phyloP scores from a whole-genome alignment of 2,329 filamentous ascomycete species.

The Calonectria pteridis region DNA sequence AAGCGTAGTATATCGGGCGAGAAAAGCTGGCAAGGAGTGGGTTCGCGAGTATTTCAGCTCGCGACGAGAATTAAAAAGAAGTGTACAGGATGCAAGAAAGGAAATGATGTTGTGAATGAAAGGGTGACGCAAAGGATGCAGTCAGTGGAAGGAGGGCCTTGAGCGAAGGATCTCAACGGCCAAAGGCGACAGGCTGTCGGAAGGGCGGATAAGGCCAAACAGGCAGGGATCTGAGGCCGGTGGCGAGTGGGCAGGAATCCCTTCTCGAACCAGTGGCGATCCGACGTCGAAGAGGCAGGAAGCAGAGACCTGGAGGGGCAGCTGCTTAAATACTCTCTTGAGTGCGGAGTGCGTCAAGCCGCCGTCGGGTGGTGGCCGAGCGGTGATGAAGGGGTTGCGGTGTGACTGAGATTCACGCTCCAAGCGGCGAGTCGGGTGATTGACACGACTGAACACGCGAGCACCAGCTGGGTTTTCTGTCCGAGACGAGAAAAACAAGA shows the following conservation, averaged over 20 bases:
- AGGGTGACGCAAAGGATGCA: constrained; percentile 33
- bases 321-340: constrained; percentile 20
- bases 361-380: constrained; percentile 33
- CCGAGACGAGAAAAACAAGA: constrained; percentile 35
- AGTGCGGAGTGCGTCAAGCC: constrained; percentile 16
- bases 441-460: constrained; percentile 39
- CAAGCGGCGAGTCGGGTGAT: constrained; percentile 38
- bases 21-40: constrained; percentile 33
- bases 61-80: constrained; percentile 40
- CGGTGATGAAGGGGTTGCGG: constrained; percentile 27
- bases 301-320: constrained; percentile 29
- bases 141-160: constrained; percentile 35
- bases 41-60: constrained; percentile 31
- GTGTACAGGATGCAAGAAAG: constrained; percentile 34
- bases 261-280: constrained; percentile 17
- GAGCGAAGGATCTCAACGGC: not conserved
- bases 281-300: constrained; percentile 25
- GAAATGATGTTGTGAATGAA: constrained; percentile 41
- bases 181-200: constrained; percentile 19
- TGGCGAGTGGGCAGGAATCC: constrained; percentile 20
- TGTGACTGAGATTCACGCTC: constrained; percentile 39
- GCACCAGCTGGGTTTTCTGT: constrained; percentile 42
- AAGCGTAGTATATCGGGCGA: constrained; percentile 33
- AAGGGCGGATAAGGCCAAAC: constrained; percentile 9
- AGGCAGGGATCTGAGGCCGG: constrained; percentile 21